Base-by-base conservation (phyloP, 2,329 filamentous ascomycete genomes). In the Clonostachys chloroleuca region DNA sequence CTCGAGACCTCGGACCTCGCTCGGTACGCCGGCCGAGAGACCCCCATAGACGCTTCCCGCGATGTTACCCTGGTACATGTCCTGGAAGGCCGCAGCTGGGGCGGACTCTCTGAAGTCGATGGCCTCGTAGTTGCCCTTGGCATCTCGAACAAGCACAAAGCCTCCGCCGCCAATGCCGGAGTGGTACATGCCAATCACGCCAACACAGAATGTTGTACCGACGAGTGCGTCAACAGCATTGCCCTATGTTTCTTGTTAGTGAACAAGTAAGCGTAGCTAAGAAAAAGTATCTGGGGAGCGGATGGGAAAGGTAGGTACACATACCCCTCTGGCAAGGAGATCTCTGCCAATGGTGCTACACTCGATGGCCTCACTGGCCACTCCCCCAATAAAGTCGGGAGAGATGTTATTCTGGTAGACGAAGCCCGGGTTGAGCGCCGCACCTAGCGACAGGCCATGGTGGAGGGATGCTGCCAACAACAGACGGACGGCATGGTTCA, bases 91-190 rank as follows among this genome's bases (percentile, higher is more conserved):
- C 1, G 89, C 87, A 0, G 85, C 87, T 1, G 92, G 92, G 0
- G 92, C 92, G 0, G 86, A 83, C 64, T 97, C 92, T 42, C 92
- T 78, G 60, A 95, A 97, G 66, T 97, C 92, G 55, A 97, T 83
- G 49, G 85, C 84, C 60, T 95, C 90, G 60, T 92, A 95, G 16
- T 74, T 73, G n/a, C 90, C 90, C 49, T 89, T 73, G 14, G 80
- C 69, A 34, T 81, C 76, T 43, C 89, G 83, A 6, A 96, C 80
- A 6, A 96, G 74, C 77, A 91, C 87, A 67, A 97, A 97, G 3
- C 92, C 92, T 39, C 92, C 92, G 7, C 92, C 92, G 17, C 89
- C 92, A 49, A 96, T 86, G 14, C 92, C 92, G 39, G 80, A 81
- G 62, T 92, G 87, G 56, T 89, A 88, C 82, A 88, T 88, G 47